Conservation (phyloP, 1,284 basidiomycete genomes). For the Apiotrichum domesticum region DNA sequence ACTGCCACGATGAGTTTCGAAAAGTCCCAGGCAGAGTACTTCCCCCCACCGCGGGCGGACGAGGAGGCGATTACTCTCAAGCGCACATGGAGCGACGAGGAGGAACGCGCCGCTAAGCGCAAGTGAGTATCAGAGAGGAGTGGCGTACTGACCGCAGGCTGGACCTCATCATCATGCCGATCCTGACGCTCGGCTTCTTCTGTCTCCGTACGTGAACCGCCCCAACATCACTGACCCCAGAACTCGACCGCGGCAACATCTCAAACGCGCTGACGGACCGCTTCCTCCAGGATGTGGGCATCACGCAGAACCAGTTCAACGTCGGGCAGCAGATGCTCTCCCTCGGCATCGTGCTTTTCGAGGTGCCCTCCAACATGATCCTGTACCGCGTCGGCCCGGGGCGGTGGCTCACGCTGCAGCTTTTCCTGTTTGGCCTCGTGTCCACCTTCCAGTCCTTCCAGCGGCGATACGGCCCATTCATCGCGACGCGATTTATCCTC, state of each 20-base stretch:
- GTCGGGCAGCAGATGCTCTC: slow-evolving; percentile 33
- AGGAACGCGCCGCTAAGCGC: slow-evolving; percentile 24
- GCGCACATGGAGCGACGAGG: slow-evolving; percentile 11
- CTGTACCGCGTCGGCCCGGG: slow-evolving; percentile 23
- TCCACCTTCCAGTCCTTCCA: slow-evolving; percentile 33
- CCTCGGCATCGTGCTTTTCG: slow-evolving; percentile 34
- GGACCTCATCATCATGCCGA: slow-evolving; percentile 30
- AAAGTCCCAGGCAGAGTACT: not conserved
- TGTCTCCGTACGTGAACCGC: slow-evolving; percentile 16
- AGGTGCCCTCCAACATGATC: slow-evolving; percentile 29
- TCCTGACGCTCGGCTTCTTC: slow-evolving; percentile 33
- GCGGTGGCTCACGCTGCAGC: slow-evolving; percentile 26
- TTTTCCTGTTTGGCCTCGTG: slow-evolving; percentile 30
- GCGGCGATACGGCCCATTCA: slow-evolving; percentile 26
- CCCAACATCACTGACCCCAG: not conserved
- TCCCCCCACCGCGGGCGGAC: not conserved
- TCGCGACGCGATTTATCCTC: slow-evolving; percentile 29
- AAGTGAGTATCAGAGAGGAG: slow-evolving; percentile 15
- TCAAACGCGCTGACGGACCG: slow-evolving; percentile 30
- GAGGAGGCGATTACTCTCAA: slow-evolving; percentile 6
- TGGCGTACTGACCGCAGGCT: slow-evolving; percentile 14
- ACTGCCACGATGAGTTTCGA: not conserved
- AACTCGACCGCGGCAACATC: slow-evolving; percentile 24
- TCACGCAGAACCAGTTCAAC: slow-evolving; percentile 35
- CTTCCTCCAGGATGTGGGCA: slow-evolving; percentile 30